phyloP scores from a whole-genome alignment of 768 basidiomycete species.

The Russula ochroleuca region DNA sequence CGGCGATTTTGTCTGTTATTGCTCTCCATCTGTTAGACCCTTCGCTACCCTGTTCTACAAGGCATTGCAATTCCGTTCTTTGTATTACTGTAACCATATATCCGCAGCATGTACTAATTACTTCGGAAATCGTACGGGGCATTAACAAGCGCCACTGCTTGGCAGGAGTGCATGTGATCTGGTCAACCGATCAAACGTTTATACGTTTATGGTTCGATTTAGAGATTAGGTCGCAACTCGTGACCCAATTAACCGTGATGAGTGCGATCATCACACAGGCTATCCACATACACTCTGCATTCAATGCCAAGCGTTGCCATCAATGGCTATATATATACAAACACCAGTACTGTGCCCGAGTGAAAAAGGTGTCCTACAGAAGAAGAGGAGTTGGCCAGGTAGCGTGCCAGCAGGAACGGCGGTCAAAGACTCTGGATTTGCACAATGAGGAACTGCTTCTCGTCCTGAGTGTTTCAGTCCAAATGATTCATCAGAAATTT shows the following conservation, averaged over 20 bases:
- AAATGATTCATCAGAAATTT: slow-evolving; percentile 17
- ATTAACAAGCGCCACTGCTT: too few relatives aligned
- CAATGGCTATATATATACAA: slow-evolving; percentile 23
- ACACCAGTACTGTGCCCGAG: slow-evolving; percentile 4
- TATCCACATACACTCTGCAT: slow-evolving; percentile 6
- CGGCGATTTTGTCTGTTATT: neutral
- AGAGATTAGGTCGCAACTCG: neutral
- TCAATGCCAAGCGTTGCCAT: slow-evolving; percentile 13
- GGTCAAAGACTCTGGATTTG: slow-evolving; percentile 78
- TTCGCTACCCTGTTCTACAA: neutral
- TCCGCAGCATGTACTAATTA: neutral
- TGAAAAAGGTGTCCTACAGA: slow-evolving; percentile 3
- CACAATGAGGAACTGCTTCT: slow-evolving; percentile 93
- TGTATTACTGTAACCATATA: slow-evolving; percentile 1
- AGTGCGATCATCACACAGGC: slow-evolving; percentile 22
- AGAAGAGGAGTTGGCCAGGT: neutral
- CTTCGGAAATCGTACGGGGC: neutral
- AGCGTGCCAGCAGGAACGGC: neutral
- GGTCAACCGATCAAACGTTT: too few relatives aligned
- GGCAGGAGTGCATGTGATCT: too few relatives aligned
- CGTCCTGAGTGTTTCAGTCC: slow-evolving; percentile 47
- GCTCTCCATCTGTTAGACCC: neutral
- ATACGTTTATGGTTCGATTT: neutral
- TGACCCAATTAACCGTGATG: slow-evolving; percentile 1
- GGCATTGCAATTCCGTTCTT: too few relatives aligned